Evolutionary conservation across 768 basidiomycete genomes (phyloP).

Genomic region (Trametes sanguinea): DNA sequence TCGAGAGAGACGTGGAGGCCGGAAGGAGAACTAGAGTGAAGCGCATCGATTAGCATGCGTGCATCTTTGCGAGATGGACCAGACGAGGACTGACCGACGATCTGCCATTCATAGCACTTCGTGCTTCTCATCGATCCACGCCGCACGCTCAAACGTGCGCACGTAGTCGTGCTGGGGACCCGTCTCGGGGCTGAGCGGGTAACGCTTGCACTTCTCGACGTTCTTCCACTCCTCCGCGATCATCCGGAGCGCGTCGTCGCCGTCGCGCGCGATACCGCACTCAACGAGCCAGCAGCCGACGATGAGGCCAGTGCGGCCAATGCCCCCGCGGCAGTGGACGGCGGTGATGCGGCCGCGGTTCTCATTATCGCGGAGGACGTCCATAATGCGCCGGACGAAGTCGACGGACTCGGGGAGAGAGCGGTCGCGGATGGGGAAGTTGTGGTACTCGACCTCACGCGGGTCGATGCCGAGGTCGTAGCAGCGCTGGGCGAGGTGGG

Average conservation of each 20-base stretch:
- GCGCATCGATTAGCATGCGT: no score
- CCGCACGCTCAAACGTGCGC: conserved; percentile 46
- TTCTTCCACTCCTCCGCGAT: conserved; percentile 72
- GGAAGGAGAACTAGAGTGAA: not conserved
- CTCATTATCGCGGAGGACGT: conserved; percentile 61
- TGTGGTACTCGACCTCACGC: conserved; percentile 66
- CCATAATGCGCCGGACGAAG: conserved; percentile 60
- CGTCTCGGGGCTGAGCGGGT: conserved; percentile 78
- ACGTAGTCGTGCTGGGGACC: conserved; percentile 80
- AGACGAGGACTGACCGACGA: conserved; percentile 13
- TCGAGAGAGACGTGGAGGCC: not conserved
- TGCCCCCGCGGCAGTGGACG: conserved; percentile 80
- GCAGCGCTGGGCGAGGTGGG: conserved; percentile 56
- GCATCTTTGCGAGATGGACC: not conserved
- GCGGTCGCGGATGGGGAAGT: conserved; percentile 77
- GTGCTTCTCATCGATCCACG: conserved; percentile 26
- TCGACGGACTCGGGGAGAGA: conserved; percentile 60
- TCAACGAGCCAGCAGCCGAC: conserved; percentile 80
- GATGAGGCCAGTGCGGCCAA: conserved; percentile 65
- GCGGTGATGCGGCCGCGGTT: conserved; percentile 60
- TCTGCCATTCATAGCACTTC: conserved; percentile 19
- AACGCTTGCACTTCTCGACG: conserved; percentile 77
- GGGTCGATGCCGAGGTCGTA: conserved; percentile 56
- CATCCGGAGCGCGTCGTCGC: conserved; percentile 62
- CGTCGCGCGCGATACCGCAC: conserved; percentile 59